Conservation (phyloP, 768 basidiomycete genomes). For the Coprinopsis sp. region DNA sequence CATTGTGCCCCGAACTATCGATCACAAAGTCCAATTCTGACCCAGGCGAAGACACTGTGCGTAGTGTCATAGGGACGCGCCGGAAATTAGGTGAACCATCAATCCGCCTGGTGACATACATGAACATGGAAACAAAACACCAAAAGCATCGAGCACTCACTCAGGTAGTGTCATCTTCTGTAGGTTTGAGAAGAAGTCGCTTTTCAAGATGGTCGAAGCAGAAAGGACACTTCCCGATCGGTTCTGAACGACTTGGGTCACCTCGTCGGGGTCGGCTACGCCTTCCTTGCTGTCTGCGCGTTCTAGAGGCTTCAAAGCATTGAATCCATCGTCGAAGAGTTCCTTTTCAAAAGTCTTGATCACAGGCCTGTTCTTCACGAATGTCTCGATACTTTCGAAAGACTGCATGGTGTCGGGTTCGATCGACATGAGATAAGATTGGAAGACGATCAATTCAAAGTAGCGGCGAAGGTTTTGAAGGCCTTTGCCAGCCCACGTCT, state of each 20-base stretch:
- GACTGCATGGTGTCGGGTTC: slow-evolving; percentile 75
- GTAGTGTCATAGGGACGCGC: slow-evolving; percentile 62
- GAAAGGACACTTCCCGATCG: slow-evolving; percentile 84
- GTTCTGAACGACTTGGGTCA: slow-evolving; percentile 77
- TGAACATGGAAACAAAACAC: neutral
- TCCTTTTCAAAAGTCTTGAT: slow-evolving; percentile 96
- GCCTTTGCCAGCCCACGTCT: slow-evolving; percentile 70
- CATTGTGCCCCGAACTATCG: slow-evolving; percentile 48
- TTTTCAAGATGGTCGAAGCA: slow-evolving; percentile 91
- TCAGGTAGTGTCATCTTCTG: slow-evolving; percentile 97
- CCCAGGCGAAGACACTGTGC: slow-evolving; percentile 25
- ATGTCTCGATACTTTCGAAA: slow-evolving; percentile 75
- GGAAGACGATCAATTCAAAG: slow-evolving; percentile 83
- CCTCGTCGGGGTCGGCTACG: slow-evolving; percentile 87
- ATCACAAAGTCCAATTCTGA: slow-evolving; percentile 34
- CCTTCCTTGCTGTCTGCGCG: slow-evolving; percentile 62
- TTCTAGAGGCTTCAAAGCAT: slow-evolving; percentile 79
- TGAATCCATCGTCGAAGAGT: slow-evolving; percentile 68
- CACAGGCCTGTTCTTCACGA: slow-evolving; percentile 82
- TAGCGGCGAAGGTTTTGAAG: slow-evolving; percentile 79
- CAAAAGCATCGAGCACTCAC: slow-evolving; percentile 31
- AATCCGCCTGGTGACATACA: slow-evolving; percentile 51
- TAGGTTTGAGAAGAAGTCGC: slow-evolving; percentile 87
- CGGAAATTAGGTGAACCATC: slow-evolving; percentile 96
- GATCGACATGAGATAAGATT: slow-evolving; percentile 80